A percentile compares a stretch with the other conserved stretches of the same genome.
Evolutionary conservation across 2,329 filamentous ascomycete genomes (phyloP).

Genomic region (Cercospora citrullina): DNA sequence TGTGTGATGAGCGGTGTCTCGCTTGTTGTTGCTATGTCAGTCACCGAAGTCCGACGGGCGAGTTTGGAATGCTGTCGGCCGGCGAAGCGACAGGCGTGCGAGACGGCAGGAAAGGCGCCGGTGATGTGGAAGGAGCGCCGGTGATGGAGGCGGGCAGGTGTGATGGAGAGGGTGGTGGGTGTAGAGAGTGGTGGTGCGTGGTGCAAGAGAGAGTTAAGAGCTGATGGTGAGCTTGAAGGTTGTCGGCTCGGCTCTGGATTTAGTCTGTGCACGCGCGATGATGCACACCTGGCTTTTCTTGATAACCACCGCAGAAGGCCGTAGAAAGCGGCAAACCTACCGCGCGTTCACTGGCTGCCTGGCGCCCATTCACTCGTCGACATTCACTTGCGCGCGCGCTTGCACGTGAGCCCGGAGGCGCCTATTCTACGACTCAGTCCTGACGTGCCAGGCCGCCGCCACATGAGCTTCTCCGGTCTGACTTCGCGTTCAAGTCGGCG

Average conservation of each 20-base stretch:
- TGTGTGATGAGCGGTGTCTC: constrained; percentile 6
- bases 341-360: constrained; percentile 4
- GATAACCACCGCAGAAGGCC: constrained; percentile 5
- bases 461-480: background rate
- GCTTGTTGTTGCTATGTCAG: constrained; percentile 21
- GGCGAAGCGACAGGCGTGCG: background rate
- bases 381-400: constrained; percentile 7
- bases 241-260: constrained; percentile 6
- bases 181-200: constrained; percentile 10
- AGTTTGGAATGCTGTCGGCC: constrained; percentile 1
- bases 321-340: constrained; percentile 6
- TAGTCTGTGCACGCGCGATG: background rate
- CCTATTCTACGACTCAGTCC: background rate
- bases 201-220: background rate
- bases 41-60: constrained; percentile 11
- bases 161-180: constrained; percentile 5
- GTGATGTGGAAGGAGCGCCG: constrained; percentile 1
- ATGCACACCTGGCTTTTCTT: constrained; percentile 7
- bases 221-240: constrained; percentile 10
- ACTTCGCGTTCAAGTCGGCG: constrained; percentile 4
- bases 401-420: background rate
- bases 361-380: background rate
- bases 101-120: constrained; percentile 6
- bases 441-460: background rate
- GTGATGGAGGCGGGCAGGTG: background rate